Conservation (phyloP, 805 yeast species). For the Saturnispora silvae region DNA sequence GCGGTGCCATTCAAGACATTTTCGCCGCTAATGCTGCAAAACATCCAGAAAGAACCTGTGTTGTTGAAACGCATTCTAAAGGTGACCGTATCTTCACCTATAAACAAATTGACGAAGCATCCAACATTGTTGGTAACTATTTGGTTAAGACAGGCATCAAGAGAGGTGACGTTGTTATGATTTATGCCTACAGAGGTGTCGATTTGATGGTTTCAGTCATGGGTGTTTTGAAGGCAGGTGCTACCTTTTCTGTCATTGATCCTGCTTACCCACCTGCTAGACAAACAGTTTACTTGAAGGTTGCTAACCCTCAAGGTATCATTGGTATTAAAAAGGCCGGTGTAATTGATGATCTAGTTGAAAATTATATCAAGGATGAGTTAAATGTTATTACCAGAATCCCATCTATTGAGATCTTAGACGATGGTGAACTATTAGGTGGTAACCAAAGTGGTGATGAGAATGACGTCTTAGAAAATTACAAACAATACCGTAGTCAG, state of each 20-base stretch:
- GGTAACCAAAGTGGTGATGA: conserved; percentile 34
- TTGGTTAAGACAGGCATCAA: conserved; percentile 70
- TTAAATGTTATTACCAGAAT: conserved; percentile 62
- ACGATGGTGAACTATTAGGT: conserved; percentile 63
- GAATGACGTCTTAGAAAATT: conserved; percentile 40
- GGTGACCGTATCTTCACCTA: conserved; percentile 70
- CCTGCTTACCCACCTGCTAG: conserved; percentile 99
- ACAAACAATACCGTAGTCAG: conserved; percentile 35
- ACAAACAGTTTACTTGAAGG: conserved; percentile 85
- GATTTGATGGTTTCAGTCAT: conserved; percentile 93
- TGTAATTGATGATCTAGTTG: conserved; percentile 61
- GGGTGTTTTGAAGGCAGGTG: conserved; percentile 98
- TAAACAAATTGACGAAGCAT: conserved; percentile 81
- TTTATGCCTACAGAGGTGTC: conserved; percentile 95
- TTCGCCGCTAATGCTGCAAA: conserved; percentile 77
- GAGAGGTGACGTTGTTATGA: conserved; percentile 93
- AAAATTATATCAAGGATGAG: conserved; percentile 63
- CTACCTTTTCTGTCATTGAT: conserved; percentile 95
- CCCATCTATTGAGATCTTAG: conserved; percentile 67
- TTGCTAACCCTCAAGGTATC: conserved; percentile 87
- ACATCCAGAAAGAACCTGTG: conserved; percentile 82
- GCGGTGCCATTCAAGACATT: conserved; percentile 96
- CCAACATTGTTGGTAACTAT: conserved; percentile 87
- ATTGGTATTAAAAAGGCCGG: conserved; percentile 92
- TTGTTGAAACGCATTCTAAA: conserved; percentile 76